Evolutionary conservation across 164 flowering plant genomes (phyloP).

Genomic region (Litsea cubeba): DNA sequence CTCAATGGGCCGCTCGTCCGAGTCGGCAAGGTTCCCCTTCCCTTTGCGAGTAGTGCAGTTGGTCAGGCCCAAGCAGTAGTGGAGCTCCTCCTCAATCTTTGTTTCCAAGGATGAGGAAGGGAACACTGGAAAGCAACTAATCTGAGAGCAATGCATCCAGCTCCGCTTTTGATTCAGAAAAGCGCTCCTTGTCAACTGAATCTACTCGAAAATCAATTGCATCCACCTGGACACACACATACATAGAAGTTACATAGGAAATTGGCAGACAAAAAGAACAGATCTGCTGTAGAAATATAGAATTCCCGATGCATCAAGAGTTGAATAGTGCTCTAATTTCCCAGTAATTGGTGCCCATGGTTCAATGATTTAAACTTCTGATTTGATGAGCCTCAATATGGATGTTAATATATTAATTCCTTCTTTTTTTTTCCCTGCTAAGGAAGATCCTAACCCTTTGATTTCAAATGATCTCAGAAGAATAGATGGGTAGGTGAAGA

Average conservation of each 20-base stretch:
- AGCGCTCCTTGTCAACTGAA: conserved; percentile 63
- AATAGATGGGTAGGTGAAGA: no score
- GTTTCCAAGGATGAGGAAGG: conserved; percentile 11
- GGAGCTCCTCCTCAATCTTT: conserved; percentile 35
- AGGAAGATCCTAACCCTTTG: no score
- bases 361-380: no score
- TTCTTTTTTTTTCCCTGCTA: no score
- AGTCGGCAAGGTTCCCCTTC: conserved; percentile 39
- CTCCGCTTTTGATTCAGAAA: conserved; percentile 59
- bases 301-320: no score
- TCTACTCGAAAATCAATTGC: conserved; percentile 64
- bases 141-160: conserved; percentile 62
- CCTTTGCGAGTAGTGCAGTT: conserved; percentile 17
- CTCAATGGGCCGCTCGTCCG: conserved; percentile 30
- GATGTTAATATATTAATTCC: no score
- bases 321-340: no score
- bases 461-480: no score
- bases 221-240: conserved; percentile 39
- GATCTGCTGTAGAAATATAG: no score
- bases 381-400: no score
- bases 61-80: conserved; percentile 37
- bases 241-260: neutral
- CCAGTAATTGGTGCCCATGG: no score
- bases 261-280: no score
- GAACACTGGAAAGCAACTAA: conserved; percentile 41